Evolutionary conservation across 2,329 filamentous ascomycete genomes (phyloP), one percentile per base, ranked within the genome.

Genomic region (Colletotrichum ledebouriae): DNA sequence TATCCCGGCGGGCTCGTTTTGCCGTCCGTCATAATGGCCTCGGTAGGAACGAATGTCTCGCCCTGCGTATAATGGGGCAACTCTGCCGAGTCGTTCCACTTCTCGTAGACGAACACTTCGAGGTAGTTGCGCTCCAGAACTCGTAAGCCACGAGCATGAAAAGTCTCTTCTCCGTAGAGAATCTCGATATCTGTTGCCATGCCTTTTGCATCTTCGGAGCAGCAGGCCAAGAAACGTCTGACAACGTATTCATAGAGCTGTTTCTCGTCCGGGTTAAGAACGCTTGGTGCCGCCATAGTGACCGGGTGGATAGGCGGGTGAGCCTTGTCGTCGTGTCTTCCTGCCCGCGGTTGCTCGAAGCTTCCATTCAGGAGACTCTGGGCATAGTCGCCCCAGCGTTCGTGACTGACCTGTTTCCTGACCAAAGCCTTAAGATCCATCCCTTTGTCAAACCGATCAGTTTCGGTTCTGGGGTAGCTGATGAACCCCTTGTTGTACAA

Each of bases 221-320:
- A 99, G 78, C 95, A 98, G 4, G 95, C 96, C 22, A 99, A 86
- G 77, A 99, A 99, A 1, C 95, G 90, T 1, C 96, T 90, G 22
- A 92, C 90, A 10, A 99, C 90, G 73, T 98, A 97, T 77, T 98
- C 95, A 76, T 98, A 98, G 2, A 99, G 87, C 25, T 89, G 90
- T 59, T 86, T 88, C 76, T 97, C 93, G 59, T 91, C 85, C 1
- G 89, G 84, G 62, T 84, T 88, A 22, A 87, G 82, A 3, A 94
- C 87, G 0, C 83, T 83, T 0, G 90, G 86, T 1, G 87, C 86
- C 6, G 91, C 93, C 76, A 93, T 97, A n/a, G 92, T 92, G 68
- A 99, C 92, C 0, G 96, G 96, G 74, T 99, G 96, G 68, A 99
- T 99, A 0, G 96, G 96, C 29, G 96, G 96, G 80, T 99, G 96